Evolutionary conservation across 768 basidiomycete species (phyloP).

Genomic region (Lactifluus subvellereus): DNA sequence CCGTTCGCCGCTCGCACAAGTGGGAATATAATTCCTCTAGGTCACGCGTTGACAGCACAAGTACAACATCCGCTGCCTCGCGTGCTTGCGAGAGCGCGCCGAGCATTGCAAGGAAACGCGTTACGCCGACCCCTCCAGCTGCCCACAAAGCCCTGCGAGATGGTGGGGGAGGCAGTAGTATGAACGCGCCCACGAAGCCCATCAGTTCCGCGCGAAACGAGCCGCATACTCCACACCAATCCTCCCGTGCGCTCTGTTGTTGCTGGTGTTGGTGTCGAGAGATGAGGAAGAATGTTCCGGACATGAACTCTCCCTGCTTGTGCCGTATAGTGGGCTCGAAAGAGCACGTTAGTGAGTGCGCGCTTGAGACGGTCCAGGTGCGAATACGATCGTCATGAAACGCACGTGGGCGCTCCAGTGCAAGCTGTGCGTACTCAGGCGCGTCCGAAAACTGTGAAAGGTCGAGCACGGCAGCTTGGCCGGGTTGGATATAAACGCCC

Average conservation of each 20-base stretch:
- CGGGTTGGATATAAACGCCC: constrained; percentile 33
- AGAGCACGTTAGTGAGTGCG: constrained; percentile 26
- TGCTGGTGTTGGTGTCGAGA: constrained; percentile 37
- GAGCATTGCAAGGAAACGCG: constrained; percentile 57
- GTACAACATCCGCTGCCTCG: constrained; percentile 36
- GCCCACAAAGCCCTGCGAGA: constrained; percentile 43
- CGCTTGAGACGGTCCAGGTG: constrained; percentile 55
- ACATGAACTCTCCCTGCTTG: constrained; percentile 50
- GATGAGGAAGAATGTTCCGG: constrained; percentile 48
- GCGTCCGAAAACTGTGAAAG: constrained; percentile 46
- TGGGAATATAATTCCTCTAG: constrained; percentile 44
- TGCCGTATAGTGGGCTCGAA: constrained; percentile 52
- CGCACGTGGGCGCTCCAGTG: constrained; percentile 37
- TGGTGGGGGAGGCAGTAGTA: constrained; percentile 32
- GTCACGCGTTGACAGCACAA: constrained; percentile 49
- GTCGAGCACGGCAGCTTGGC: constrained; percentile 52
- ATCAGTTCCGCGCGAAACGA: constrained; percentile 41
- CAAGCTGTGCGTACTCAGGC: constrained; percentile 47
- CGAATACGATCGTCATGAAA: constrained; percentile 59
- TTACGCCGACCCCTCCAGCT: constrained; percentile 62
- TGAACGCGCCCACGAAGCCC: constrained; percentile 51
- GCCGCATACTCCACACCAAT: constrained; percentile 29
- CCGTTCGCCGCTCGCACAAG: constrained; percentile 36
- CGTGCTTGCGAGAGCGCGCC: constrained; percentile 19
- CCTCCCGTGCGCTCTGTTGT: constrained; percentile 26